Evolutionary conservation across 106 monocot species (phyloP).

Genomic region (Hemerocallis citrina): DNA sequence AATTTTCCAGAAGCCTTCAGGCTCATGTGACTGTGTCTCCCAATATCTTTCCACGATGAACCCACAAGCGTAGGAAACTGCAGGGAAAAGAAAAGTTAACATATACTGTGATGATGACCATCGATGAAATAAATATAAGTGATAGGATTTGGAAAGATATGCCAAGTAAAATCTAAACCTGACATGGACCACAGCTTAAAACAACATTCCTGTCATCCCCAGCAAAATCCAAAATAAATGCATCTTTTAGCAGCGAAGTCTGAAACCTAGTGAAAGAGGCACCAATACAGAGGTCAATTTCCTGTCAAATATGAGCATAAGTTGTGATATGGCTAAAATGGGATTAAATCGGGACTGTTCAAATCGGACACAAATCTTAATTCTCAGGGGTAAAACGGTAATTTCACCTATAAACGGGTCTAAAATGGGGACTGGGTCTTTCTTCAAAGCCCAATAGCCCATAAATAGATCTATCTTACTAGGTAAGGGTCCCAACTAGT

Average conservation of each 20-base stretch:
- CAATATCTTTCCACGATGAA: slow-evolving; percentile 91
- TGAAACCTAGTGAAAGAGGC: slow-evolving; percentile 95
- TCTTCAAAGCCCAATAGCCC: too few species aligned
- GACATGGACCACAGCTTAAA: slow-evolving; percentile 91
- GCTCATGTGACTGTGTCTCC: slow-evolving; percentile 90
- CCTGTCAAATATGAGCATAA: slow-evolving; percentile 37
- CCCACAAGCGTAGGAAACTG: slow-evolving; percentile 95
- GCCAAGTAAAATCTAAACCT: slow-evolving; percentile 61
- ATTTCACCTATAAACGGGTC: too few species aligned
- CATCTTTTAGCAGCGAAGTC: slow-evolving; percentile 77
- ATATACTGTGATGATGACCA: too few species aligned
- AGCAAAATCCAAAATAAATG: slow-evolving; percentile 58
- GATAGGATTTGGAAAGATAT: not conserved
- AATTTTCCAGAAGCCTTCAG: slow-evolving; percentile 90
- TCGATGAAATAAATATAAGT: not conserved
- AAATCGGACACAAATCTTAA: too few species aligned
- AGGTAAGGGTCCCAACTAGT: too few species aligned
- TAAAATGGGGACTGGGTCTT: too few species aligned
- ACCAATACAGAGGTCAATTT: slow-evolving; percentile 90
- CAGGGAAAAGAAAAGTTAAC: not conserved
- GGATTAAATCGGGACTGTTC: too few species aligned
- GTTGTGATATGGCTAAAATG: too few species aligned
- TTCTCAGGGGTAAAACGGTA: too few species aligned
- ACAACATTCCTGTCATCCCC: slow-evolving; percentile 58
- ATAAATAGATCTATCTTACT: too few species aligned